A percentile compares a stretch with the other conserved stretches of the same genome.
Conservation (phyloP, 257 asterid species). For the Capsicum chinense region DNA sequence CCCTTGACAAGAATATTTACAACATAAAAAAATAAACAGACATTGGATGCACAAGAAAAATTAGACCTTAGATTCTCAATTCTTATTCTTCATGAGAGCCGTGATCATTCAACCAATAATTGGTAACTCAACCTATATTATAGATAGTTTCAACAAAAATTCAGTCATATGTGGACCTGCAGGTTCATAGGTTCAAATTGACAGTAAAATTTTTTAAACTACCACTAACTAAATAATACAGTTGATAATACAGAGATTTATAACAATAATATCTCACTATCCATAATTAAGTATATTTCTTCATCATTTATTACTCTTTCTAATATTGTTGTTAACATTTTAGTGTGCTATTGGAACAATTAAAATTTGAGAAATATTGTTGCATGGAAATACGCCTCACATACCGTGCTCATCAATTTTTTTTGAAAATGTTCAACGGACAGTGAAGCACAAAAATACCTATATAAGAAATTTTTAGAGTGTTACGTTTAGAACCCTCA, state of each 20-base stretch:
- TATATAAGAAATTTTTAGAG: no score
- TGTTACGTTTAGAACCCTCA: no score
- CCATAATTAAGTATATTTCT: no score
- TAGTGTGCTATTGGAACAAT: no score
- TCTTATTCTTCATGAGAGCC: conserved; percentile 59
- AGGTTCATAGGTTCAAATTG: conserved; percentile 26
- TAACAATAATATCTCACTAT: not conserved
- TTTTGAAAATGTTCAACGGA: no score
- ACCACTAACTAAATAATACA: not conserved
- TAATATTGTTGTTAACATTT: no score
- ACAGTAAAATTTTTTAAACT: not conserved
- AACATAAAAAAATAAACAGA: not conserved
- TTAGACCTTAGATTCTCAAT: conserved; percentile 64
- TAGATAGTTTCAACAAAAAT: conserved; percentile 59
- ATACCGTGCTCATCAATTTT: no score
- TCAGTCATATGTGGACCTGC: conserved; percentile 98
- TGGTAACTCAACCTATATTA: conserved; percentile 64
- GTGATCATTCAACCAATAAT: conserved; percentile 63
- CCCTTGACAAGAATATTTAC: not conserved
- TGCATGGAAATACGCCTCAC: no score
- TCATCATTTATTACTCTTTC: no score
- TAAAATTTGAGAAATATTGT: no score
- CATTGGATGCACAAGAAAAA: not conserved
- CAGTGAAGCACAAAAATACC: no score
- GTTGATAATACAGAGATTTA: not conserved